Percentiles rank a stretch among this genome's conserved stretches.
These are phyloP conservation scores for Fusarium transvaalense DNA, from an alignment of 2,329 filamentous ascomycete genomes.

Conservation along the genomic window DNA sequence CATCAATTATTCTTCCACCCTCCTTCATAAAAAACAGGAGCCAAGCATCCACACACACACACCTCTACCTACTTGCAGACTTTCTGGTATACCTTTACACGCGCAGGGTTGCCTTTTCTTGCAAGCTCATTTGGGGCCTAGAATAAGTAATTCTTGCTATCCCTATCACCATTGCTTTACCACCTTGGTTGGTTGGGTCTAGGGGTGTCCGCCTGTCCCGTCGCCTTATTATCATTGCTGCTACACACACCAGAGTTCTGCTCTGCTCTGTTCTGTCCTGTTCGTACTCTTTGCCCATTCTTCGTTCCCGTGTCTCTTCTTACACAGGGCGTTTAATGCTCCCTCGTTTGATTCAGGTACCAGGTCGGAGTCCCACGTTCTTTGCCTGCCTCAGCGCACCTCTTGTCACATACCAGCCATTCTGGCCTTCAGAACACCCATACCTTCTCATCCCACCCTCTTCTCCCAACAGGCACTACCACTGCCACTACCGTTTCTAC, in stretches of 20 bases:
- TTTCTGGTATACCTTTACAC: constrained; percentile 13
- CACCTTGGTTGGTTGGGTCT: constrained; percentile 9
- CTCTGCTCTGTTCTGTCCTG: too few species aligned
- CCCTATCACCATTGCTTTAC: constrained; percentile 8
- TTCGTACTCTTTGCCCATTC: constrained; percentile 8
- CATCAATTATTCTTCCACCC: constrained; percentile 36
- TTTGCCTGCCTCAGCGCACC: constrained; percentile 28
- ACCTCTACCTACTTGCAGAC: constrained; percentile 22
- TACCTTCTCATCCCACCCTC: constrained; percentile 36
- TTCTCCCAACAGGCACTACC: constrained; percentile 38
- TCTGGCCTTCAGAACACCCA: constrained; percentile 32
- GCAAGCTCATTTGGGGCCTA: constrained; percentile 4
- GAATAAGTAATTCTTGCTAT: constrained; percentile 24
- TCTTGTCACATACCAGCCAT: constrained; percentile 40
- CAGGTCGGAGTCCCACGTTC: constrained; percentile 31
- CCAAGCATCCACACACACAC: constrained; percentile 21
- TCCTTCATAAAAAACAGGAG: constrained; percentile 6
- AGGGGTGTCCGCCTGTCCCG: constrained; percentile 26
- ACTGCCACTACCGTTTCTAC: constrained; percentile 37
- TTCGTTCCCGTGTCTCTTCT: constrained; percentile 27
- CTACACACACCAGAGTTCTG: constrained; percentile 20
- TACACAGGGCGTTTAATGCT: constrained; percentile 35
- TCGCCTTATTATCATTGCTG: constrained; percentile 11
- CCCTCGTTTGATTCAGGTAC: constrained; percentile 38
- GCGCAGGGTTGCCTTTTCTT: constrained; percentile 13